phyloP scores from a whole-genome alignment of 352 stramenopile species.

The Globisporangium apiculatum region DNA sequence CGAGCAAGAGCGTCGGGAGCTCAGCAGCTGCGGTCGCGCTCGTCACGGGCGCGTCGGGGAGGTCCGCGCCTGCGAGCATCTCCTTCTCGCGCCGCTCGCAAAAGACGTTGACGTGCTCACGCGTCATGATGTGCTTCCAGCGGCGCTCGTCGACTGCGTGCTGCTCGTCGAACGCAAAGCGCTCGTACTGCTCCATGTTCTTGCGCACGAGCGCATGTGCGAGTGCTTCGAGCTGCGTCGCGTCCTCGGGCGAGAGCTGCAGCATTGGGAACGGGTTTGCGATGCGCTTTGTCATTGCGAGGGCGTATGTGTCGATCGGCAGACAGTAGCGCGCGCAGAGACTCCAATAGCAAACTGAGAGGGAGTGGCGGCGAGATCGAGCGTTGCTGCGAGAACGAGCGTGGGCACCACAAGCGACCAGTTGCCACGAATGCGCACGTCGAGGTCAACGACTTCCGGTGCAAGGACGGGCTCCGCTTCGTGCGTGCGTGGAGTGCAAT shows the following conservation, averaged over 20 bases:
- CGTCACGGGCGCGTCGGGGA: slow-evolving; percentile 2
- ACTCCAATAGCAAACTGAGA: no score
- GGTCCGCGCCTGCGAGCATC: neutral
- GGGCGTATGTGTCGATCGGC: no score
- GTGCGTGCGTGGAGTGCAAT: no score
- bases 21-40: neutral
- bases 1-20: slow-evolving; percentile 5
- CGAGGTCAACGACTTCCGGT: no score
- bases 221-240: slow-evolving; percentile 7
- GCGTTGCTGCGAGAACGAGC: no score
- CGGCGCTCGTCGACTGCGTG: slow-evolving; percentile 6
- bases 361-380: no score
- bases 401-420: no score
- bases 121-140: slow-evolving; percentile 10
- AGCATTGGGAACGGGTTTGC: slow-evolving; percentile 8
- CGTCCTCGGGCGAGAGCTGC: slow-evolving; percentile 11
- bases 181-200: slow-evolving; percentile 9
- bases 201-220: slow-evolving; percentile 8
- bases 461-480: no score
- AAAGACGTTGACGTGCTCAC: slow-evolving; percentile 9
- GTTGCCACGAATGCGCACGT: no score
- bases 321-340: neutral
- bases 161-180: slow-evolving; percentile 4
- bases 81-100: slow-evolving; percentile 2
- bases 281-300: neutral